A percentile compares a stretch with the other conserved stretches of the same genome.
phyloP scores from a whole-genome alignment of 2,329 filamentous ascomycete species.

The Pseudogymnoascus sp. region DNA sequence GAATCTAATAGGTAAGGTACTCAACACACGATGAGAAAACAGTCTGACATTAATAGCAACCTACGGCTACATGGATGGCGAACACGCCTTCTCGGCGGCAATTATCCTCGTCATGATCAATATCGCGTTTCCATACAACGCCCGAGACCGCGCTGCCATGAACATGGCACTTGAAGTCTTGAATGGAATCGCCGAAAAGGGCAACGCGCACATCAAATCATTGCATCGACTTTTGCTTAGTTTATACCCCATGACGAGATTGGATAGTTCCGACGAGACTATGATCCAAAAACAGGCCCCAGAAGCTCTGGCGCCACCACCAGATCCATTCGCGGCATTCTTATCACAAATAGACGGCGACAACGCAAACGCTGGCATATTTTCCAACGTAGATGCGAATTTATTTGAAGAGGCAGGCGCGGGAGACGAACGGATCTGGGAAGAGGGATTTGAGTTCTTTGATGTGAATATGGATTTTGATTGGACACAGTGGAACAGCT shows the following conservation, averaged over 20 bases:
- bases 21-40: not conserved
- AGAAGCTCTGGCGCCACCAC: not conserved
- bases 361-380: not conserved
- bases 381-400: constrained; percentile 8
- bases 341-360: constrained; percentile 3
- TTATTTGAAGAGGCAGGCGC: constrained; percentile 28
- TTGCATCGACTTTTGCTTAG: constrained; percentile 33
- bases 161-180: constrained; percentile 40
- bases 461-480: constrained; percentile 35
- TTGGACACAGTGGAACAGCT: constrained; percentile 14
- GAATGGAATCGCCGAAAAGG: constrained; percentile 43
- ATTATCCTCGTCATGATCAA: constrained; percentile 49
- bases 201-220: constrained; percentile 42
- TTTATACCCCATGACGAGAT: constrained; percentile 20
- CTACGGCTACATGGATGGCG: constrained; percentile 50
- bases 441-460: constrained; percentile 33
- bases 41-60: constrained; percentile 33
- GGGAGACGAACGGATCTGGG: constrained; percentile 35
- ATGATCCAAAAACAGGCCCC: constrained; percentile 22
- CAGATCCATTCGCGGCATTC: not conserved
- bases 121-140: constrained; percentile 41
- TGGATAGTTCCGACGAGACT: constrained; percentile 10
- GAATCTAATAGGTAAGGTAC: constrained; percentile 39
- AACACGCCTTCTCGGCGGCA: constrained; percentile 47
- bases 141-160: constrained; percentile 38